These are phyloP conservation scores for Phyllosticta citrichinensis DNA, from an alignment of 2,329 filamentous ascomycete species.

Conservation along the genomic window DNA sequence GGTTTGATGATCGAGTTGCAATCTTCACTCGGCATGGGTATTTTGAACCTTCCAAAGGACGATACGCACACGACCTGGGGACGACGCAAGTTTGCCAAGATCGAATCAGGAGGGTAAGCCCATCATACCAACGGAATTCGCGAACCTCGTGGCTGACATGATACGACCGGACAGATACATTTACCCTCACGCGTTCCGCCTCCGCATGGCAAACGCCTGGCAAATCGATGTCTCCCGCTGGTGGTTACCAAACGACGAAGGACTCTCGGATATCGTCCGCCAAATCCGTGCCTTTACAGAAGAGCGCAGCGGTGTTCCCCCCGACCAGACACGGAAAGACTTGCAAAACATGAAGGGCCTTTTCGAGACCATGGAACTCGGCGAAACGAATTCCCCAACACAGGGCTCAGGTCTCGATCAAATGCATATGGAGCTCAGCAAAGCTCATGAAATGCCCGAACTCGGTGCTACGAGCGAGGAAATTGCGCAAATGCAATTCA, in stretches of 20 bases:
- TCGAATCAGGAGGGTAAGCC: slow-evolving; percentile 71
- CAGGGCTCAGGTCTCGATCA: not conserved
- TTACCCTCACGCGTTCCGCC: slow-evolving; percentile 63
- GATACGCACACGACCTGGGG: slow-evolving; percentile 66
- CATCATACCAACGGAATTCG: not conserved
- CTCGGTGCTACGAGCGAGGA: slow-evolving; percentile 7
- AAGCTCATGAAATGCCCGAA: not conserved
- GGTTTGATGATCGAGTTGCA: slow-evolving; percentile 66
- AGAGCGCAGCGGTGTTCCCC: slow-evolving; percentile 52
- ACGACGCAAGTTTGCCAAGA: slow-evolving; percentile 63
- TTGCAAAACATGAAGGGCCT: slow-evolving; percentile 66
- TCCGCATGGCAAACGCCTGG: slow-evolving; percentile 68
- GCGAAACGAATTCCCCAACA: slow-evolving; percentile 1
- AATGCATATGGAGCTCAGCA: not conserved
- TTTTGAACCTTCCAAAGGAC: slow-evolving; percentile 71
- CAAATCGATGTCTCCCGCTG: slow-evolving; percentile 62
- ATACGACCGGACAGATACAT: slow-evolving; percentile 55
- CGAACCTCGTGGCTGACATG: not conserved
- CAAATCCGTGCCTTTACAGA: slow-evolving; percentile 73
- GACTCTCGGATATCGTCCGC: slow-evolving; percentile 61
- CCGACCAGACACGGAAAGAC: slow-evolving; percentile 48
- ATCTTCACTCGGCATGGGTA: slow-evolving; percentile 63
- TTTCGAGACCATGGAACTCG: slow-evolving; percentile 34
- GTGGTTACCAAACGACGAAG: slow-evolving; percentile 83
- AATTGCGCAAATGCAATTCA: slow-evolving; percentile 6